A percentile compares a stretch with the other conserved stretches of the same genome.
Conservation (phyloP, 2,329 filamentous ascomycete genomes). For the Colletotrichum sp. region DNA sequence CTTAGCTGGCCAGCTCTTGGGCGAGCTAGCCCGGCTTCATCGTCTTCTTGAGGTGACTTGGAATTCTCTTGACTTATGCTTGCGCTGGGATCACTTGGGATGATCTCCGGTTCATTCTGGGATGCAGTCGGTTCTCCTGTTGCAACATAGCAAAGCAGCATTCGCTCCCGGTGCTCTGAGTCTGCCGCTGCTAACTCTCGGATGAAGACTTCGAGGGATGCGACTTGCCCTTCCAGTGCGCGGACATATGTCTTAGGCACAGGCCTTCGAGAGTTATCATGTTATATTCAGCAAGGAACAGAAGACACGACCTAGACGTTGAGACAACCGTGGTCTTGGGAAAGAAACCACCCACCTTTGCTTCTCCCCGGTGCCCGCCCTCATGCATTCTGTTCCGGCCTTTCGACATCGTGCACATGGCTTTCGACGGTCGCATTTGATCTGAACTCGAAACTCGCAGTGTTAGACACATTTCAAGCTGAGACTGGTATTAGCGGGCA, state of each 20-base stretch:
- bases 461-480: constrained; percentile 20
- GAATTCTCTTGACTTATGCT: neutral
- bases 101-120: neutral
- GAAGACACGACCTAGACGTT: neutral
- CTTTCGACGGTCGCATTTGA: constrained; percentile 57
- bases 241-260: constrained; percentile 51
- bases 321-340: neutral
- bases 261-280: constrained; percentile 35
- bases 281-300: neutral
- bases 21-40: neutral
- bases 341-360: constrained; percentile 36
- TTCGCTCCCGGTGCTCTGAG: constrained; percentile 18
- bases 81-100: neutral
- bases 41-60: neutral
- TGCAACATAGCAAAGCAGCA: neutral
- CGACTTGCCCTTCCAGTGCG: constrained; percentile 51
- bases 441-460: constrained; percentile 35
- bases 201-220: constrained; percentile 49
- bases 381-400: constrained; percentile 43
- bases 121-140: neutral
- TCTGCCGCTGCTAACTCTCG: constrained; percentile 47
- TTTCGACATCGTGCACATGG: constrained; percentile 56
- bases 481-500: neutral
- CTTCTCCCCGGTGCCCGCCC: constrained; percentile 46
- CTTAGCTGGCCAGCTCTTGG: constrained; percentile 39